These are phyloP conservation scores for Moricandia moricandioides DNA, from an alignment of 345 rosid genomes.

Conservation along the genomic window DNA sequence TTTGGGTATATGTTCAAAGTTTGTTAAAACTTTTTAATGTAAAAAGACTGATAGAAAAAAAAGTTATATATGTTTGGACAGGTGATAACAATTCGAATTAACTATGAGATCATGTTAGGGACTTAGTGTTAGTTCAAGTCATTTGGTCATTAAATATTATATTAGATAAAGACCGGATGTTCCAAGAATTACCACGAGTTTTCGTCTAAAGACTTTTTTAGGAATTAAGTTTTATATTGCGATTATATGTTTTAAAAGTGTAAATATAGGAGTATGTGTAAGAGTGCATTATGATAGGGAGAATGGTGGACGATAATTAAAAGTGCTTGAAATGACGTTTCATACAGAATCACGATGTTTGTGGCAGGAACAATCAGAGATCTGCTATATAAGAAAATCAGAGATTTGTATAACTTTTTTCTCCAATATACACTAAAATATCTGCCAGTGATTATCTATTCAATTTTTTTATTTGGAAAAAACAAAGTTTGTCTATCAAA, in stretches of 20 bases:
- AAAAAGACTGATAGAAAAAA: background rate
- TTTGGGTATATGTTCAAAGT: background rate
- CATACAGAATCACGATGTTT: constrained; percentile 44
- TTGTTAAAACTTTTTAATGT: background rate
- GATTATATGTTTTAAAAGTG: constrained; percentile 10
- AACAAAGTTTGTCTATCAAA: constrained; percentile 9
- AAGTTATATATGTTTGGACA: background rate
- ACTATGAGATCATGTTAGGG: background rate
- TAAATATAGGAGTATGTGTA: constrained; percentile 33
- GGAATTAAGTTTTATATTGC: background rate
- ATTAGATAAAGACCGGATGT: background rate
- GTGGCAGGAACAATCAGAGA: constrained; percentile 42
- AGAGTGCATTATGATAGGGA: constrained; percentile 37
- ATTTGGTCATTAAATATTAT: background rate
- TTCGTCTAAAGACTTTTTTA: constrained; percentile 21
- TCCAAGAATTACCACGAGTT: constrained; percentile 12
- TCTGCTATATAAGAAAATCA: constrained; percentile 18
- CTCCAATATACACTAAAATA: constrained; percentile 25
- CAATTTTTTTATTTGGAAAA: constrained; percentile 1
- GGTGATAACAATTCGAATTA: background rate
- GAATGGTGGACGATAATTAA: constrained; percentile 36
- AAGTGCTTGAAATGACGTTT: constrained; percentile 53
- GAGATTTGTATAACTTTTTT: constrained; percentile 23
- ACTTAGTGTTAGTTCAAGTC: background rate
- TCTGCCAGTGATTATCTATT: constrained; percentile 30